Base-by-base conservation (phyloP, 257 asterid genomes). In the Gentiana macrophylla region DNA sequence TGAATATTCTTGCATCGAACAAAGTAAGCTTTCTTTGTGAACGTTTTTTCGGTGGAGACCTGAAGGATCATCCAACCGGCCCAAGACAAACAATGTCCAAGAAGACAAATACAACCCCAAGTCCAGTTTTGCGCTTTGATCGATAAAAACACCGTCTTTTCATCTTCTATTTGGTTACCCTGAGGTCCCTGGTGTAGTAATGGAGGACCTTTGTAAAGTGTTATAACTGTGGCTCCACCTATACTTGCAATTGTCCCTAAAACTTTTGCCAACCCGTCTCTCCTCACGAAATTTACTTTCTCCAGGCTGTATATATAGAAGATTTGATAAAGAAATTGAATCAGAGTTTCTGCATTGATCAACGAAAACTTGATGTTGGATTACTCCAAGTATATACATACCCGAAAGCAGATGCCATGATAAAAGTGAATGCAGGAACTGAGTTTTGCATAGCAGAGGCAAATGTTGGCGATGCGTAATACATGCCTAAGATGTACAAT, bases 1-100 rank as follows among this genome's bases (percentile, higher is more conserved):
- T 11, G 24, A 15, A 15, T 15, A 15, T 15, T 15, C 24, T 15
- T 15, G 11, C 46, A 56, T 5, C 15, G 8, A 32, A 51, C 0
- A 2, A 55, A 37, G 8, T 13, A 32, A 36, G 41, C 34, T 45
- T 32, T n/a, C 24, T 3, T 0, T 49, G 51, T 15, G 24, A 24
- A 13, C 32, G 0, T 2, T 45, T 45, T 0, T 47, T 47, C 46
- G n/a, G 12, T 53, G 58, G 57, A 37, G 56, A 80, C 94, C 88
- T 87, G 94, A 70, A 84, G 80, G 54, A 85, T 94, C 95, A 89
- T 85, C 94, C 91, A 85, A 43, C 82, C 94, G 63, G 97, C 95
- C 97, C 95, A 88, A 35, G 94, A 85, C 68, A 89, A 76, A 80
- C 95, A 83, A 67, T 89, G 95, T 56, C 82, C 84, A 36, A 85